Percentiles rank a stretch among this genome's conserved stretches.
Conservation (phyloP, 2,329 filamentous ascomycete species). For the Sphaerostilbella broomeana region DNA sequence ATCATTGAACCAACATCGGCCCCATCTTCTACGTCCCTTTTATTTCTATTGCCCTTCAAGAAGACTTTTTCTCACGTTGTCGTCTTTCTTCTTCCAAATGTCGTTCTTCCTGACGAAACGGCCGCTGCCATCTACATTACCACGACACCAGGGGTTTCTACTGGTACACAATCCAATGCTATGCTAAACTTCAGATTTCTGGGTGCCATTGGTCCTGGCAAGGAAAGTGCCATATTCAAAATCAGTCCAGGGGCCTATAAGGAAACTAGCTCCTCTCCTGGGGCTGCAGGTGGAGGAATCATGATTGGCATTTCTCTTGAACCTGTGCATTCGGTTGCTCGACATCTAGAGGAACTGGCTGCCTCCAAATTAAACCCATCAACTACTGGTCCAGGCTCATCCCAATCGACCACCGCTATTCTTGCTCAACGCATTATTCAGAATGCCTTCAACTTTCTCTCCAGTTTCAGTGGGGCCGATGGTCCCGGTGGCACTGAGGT, state of each 20-base stretch:
- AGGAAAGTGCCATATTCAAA: slow-evolving; percentile 88
- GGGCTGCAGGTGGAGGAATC: slow-evolving; percentile 48
- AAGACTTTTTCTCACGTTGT: slow-evolving; percentile 72
- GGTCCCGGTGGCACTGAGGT: slow-evolving; percentile 65
- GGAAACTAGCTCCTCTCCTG: background rate
- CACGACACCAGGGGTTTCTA: slow-evolving; percentile 39
- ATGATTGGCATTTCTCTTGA: slow-evolving; percentile 81
- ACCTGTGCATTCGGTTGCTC: slow-evolving; percentile 62
- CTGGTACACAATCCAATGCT: slow-evolving; percentile 33
- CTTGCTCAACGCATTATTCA: slow-evolving; percentile 91
- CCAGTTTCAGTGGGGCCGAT: slow-evolving; percentile 68
- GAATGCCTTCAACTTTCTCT: slow-evolving; percentile 94
- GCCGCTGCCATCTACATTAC: slow-evolving; percentile 87
- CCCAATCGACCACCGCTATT: slow-evolving; percentile 59
- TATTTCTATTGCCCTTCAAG: slow-evolving; percentile 44
- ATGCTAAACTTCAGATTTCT: slow-evolving; percentile 69
- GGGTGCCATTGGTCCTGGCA: slow-evolving; percentile 81
- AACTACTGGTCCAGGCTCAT: slow-evolving; percentile 12
- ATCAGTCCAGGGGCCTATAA: slow-evolving; percentile 38
- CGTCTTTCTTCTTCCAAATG: slow-evolving; percentile 79
- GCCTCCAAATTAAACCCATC: slow-evolving; percentile 21
- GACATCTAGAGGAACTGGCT: slow-evolving; percentile 56
- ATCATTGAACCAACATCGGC: slow-evolving; percentile 48
- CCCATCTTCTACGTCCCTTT: slow-evolving; percentile 48
- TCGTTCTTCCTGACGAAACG: slow-evolving; percentile 63